phyloP scores from a whole-genome alignment of 768 basidiomycete species.

The Tulasnella sp. region DNA sequence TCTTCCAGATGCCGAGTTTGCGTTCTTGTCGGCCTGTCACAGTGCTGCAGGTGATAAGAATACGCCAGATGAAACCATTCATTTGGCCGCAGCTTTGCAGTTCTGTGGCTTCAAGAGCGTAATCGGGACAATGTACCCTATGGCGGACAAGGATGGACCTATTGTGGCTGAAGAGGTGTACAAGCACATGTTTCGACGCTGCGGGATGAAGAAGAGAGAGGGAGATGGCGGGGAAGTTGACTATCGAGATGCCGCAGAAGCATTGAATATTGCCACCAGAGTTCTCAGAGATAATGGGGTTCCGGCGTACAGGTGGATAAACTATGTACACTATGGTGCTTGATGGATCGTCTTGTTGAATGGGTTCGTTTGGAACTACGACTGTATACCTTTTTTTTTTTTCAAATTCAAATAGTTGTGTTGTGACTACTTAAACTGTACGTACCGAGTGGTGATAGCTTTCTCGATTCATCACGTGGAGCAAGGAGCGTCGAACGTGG shows the following conservation, averaged over 20 bases:
- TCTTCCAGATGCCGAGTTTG: conserved; percentile 6
- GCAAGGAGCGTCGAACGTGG: too few species aligned
- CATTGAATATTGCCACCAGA: background rate
- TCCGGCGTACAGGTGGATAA: background rate
- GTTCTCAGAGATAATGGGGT: background rate
- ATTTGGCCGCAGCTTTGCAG: conserved; percentile 9
- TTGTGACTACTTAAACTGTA: too few species aligned
- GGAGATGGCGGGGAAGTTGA: background rate
- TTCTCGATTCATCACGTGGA: too few species aligned
- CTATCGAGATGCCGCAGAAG: background rate
- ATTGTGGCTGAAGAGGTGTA: conserved; percentile 9
- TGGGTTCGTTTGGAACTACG: too few species aligned
- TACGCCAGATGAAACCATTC: background rate
- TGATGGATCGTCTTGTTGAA: too few species aligned
- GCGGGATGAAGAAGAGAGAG: too few species aligned
- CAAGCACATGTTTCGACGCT: background rate
- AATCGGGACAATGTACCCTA: conserved; percentile 10
- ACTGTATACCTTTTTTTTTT: too few species aligned
- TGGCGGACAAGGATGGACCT: conserved; percentile 13
- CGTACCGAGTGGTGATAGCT: too few species aligned
- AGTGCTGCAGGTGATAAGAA: background rate
- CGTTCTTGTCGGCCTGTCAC: background rate
- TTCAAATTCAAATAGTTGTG: too few species aligned
- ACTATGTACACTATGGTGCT: background rate
- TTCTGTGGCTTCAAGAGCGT: conserved; percentile 7